Evolutionary conservation across 805 yeast genomes (phyloP).

Genomic region (Barnettozyma vustinii): DNA sequence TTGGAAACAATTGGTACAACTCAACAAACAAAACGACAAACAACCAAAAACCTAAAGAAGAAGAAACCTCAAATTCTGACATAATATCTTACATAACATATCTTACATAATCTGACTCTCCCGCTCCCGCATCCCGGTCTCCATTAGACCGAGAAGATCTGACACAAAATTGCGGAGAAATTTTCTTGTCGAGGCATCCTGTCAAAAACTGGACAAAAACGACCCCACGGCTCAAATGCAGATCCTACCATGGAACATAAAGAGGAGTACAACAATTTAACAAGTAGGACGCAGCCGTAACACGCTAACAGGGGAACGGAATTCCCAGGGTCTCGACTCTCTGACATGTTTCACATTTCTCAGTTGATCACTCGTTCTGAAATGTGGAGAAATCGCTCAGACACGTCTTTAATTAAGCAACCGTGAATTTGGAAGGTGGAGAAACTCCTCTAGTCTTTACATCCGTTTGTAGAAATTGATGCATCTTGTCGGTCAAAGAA

Average conservation of each 20-base stretch:
- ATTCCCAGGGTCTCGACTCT: neutral
- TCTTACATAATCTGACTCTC: too few species aligned
- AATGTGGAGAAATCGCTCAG: neutral
- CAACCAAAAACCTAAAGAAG: too few species aligned
- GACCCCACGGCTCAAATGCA: neutral
- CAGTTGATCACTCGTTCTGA: neutral
- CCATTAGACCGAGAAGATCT: neutral
- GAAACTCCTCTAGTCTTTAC: neutral
- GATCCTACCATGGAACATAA: neutral
- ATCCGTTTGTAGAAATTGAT: neutral
- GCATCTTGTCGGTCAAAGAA: neutral
- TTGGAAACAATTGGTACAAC: too few species aligned
- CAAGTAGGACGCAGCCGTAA: too few species aligned
- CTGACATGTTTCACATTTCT: neutral
- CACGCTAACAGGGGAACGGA: neutral
- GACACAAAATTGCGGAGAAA: constrained; percentile 1
- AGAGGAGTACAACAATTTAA: too few species aligned
- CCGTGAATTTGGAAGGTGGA: neutral
- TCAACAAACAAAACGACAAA: too few species aligned
- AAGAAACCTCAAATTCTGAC: too few species aligned
- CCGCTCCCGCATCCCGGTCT: too few species aligned
- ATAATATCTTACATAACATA: too few species aligned
- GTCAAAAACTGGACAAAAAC: neutral
- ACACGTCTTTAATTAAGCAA: neutral
- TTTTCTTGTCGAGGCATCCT: neutral